Percentiles rank a stretch among this genome's conserved stretches.
These are phyloP conservation scores for Wilcoxina mikolae DNA, from an alignment of 495 filamentous ascomycete species.

Conservation along the genomic window DNA sequence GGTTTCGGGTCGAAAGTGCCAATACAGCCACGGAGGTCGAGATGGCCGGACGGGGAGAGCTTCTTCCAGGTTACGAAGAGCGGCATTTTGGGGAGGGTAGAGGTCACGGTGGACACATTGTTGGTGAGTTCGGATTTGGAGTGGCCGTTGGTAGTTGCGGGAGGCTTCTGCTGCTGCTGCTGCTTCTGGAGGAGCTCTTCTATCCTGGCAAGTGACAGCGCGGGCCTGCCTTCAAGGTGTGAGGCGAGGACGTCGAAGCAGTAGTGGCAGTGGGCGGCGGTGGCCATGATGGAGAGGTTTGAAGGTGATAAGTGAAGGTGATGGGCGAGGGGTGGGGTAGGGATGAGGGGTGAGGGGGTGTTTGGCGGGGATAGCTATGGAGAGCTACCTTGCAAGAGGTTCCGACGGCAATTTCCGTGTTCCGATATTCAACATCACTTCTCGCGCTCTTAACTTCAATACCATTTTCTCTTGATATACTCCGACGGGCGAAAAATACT, in stretches of 20 bases:
- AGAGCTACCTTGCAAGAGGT: no score
- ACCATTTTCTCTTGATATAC: no score
- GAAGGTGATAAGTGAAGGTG: no score
- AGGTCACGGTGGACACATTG: neutral
- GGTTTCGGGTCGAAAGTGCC: conserved; percentile 80
- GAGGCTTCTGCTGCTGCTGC: conserved; percentile 30
- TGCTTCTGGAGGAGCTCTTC: conserved; percentile 51
- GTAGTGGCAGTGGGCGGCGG: conserved; percentile 66
- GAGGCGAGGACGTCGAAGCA: conserved; percentile 76
- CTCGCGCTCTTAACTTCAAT: no score
- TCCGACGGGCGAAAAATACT: no score
- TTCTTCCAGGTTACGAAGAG: conserved; percentile 96
- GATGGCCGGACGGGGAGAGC: conserved; percentile 39
- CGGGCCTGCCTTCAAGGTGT: conserved; percentile 44
- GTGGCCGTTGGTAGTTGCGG: conserved; percentile 13
- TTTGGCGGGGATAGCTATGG: neutral
- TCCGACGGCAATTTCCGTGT: no score
- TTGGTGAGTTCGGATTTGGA: neutral
- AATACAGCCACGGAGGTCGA: conserved; percentile 81
- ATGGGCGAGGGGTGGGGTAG: neutral
- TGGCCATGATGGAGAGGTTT: conserved; percentile 48
- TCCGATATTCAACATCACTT: no score
- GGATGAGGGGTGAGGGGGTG: neutral
- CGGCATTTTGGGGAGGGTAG: conserved; percentile 36
- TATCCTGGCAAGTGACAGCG: conserved; percentile 46